Evolutionary conservation across 306 rosid genomes (phyloP).

Genomic region (Lathyrus oleraceus): DNA sequence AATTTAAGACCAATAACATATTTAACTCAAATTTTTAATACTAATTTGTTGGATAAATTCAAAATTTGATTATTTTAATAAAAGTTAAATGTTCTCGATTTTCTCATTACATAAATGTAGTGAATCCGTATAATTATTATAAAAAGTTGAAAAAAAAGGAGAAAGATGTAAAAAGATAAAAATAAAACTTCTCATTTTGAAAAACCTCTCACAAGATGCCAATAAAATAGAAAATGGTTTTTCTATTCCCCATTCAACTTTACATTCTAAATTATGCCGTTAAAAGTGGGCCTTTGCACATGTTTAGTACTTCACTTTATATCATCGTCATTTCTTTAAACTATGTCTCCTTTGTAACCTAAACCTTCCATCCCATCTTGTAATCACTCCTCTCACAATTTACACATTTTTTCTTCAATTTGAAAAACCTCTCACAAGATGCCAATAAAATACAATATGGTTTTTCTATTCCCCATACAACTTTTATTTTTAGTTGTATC

Average conservation of each 20-base stretch:
- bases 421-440: conserved; percentile 15
- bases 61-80: too few relatives aligned
- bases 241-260: conserved; percentile 36
- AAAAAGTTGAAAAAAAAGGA: too few relatives aligned
- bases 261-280: conserved; percentile 69
- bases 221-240: conserved; percentile 48
- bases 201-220: conserved; percentile 28
- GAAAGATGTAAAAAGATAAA: too few relatives aligned
- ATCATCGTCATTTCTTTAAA: not conserved
- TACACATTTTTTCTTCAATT: too few relatives aligned
- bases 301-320: not conserved
- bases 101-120: too few relatives aligned
- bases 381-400: too few relatives aligned
- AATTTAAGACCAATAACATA: too few relatives aligned
- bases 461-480: conserved; percentile 38
- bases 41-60: too few relatives aligned
- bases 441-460: conserved; percentile 48
- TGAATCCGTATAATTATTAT: too few relatives aligned
- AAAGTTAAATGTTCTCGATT: too few relatives aligned
- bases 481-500: conserved; percentile 70
- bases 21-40: too few relatives aligned
- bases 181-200: too few relatives aligned
- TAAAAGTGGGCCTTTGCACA: conserved; percentile 70
- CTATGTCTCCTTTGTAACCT: conserved; percentile 37
- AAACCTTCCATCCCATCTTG: conserved; percentile 42